phyloP scores from a whole-genome alignment of 208 protist genomes.

The Perkinsela sp. region DNA sequence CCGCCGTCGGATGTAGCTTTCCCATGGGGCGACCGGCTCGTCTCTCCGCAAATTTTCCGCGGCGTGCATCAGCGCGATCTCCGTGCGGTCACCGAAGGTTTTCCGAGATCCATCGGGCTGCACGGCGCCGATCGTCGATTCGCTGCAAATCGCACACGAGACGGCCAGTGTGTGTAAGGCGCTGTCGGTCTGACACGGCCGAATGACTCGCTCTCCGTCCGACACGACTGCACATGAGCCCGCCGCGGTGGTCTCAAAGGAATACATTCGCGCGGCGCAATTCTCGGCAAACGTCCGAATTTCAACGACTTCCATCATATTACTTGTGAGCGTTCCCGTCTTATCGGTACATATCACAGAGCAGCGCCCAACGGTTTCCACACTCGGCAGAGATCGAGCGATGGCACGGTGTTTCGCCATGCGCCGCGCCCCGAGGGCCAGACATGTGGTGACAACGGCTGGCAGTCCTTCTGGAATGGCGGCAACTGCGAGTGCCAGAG shows the following conservation, averaged over 20 bases:
- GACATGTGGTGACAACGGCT: conserved; percentile 77
- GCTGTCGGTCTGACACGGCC: no score
- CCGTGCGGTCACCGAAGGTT: background rate
- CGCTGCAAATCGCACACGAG: background rate
- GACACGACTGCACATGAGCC: background rate
- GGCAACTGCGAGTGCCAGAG: conserved; percentile 83
- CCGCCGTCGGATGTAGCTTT: conserved; percentile 16
- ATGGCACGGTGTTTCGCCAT: conserved; percentile 85
- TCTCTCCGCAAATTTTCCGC: conserved; percentile 2
- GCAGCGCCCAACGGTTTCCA: conserved; percentile 87
- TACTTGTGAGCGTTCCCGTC: conserved; percentile 93
- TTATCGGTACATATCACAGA: conserved; percentile 96
- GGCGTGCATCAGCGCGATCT: background rate
- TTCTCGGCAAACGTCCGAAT: conserved; percentile 12
- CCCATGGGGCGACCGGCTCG: no score
- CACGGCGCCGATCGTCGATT: background rate
- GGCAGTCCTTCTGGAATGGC: conserved; percentile 93
- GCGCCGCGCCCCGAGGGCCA: conserved; percentile 71
- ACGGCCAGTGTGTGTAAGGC: background rate
- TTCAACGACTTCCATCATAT: conserved; percentile 77
- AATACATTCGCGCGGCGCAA: no score
- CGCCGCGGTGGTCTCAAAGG: background rate
- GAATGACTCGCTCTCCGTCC: no score
- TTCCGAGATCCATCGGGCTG: no score
- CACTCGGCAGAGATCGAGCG: conserved; percentile 72